Base-by-base conservation (phyloP, 2,329 filamentous ascomycete species). In the Paraconiothyrium sp. region DNA sequence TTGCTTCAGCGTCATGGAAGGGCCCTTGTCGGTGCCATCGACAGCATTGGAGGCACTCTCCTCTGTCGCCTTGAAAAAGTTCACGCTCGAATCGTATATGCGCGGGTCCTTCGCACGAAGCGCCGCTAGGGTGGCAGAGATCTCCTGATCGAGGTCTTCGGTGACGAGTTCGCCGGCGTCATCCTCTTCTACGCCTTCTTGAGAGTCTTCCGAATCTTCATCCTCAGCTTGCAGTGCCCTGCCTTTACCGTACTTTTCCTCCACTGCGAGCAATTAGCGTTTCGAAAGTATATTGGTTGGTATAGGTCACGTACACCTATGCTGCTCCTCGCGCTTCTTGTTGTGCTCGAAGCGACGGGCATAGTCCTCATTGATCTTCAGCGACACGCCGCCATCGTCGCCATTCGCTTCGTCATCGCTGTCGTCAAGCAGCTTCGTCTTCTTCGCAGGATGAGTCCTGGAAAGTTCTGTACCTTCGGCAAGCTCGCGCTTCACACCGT, bases 301-400 rank as follows among this genome's bases (percentile, higher is more conserved):
- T 43, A 43, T 22, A 35, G 49, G 14, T 4, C 0, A 80, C 87
- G 71, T 73, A 91, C 90, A 78, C 74, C 87, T 85, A 16, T 93
- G 90, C 66, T 89, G 83, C 77, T 99, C 95, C 76, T 97, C 94
- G 60, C 94, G 88, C 82, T 97, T 97, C 83, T 98, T 97, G 82
- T 99, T 99, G 81, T 98, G 87, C 79, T 99, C 95, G 72, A 97
- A 98, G 44, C 92, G 86, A 69, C 87, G 88, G 47, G 95, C 95
- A 78, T 90, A 99, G 56, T 96, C 92, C 76, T 93, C 85, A 79
- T 99, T 98, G 79, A 99, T 90, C 76, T 91, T 93, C 77, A 98
- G 70, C 50, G 70, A 67, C 9, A 70, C 71, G 35, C 65, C 69
- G 54, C 67, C 72, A 1, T 68, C 67, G 14, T 76, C 76, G 8